Conservation (phyloP, 495 filamentous ascomycete species). For the Aspergillus incahuasiensis region DNA sequence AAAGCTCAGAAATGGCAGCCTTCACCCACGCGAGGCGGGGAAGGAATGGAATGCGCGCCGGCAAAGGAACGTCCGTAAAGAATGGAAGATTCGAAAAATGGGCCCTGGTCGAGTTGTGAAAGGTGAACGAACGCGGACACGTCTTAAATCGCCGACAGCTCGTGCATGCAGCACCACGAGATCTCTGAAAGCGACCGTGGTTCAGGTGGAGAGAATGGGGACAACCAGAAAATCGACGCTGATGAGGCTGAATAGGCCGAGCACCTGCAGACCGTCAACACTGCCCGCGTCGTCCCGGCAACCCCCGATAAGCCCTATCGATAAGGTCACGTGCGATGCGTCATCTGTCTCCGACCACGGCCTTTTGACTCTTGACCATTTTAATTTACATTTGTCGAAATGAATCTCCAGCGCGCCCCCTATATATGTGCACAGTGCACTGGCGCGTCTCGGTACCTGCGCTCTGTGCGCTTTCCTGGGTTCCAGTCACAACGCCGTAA, state of each 20-base stretch:
- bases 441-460: constrained; percentile 12
- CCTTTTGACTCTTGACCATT: neutral
- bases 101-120: neutral
- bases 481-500: constrained; percentile 21
- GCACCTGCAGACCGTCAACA: constrained; percentile 16
- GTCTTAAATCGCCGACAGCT: constrained; percentile 1
- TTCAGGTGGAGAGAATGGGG: constrained; percentile 1
- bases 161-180: constrained; percentile 9
- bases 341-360: neutral
- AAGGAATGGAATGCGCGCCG: constrained; percentile 30
- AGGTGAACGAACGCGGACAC: constrained; percentile 4
- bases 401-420: constrained; percentile 25
- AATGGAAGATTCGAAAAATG: neutral
- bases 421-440: constrained; percentile 37
- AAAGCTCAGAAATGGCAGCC: constrained; percentile 21
- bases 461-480: constrained; percentile 5
- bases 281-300: constrained; percentile 30
- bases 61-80: constrained; percentile 1
- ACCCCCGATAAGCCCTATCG: constrained; percentile 13
- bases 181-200: neutral
- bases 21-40: constrained; percentile 32
- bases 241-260: constrained; percentile 5
- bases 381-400: constrained; percentile 3
- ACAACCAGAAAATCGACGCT: neutral
- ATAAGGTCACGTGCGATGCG: constrained; percentile 29